These are phyloP conservation scores for Exidia glandulosa DNA, from an alignment of 768 basidiomycete species.

Conservation along the genomic window DNA sequence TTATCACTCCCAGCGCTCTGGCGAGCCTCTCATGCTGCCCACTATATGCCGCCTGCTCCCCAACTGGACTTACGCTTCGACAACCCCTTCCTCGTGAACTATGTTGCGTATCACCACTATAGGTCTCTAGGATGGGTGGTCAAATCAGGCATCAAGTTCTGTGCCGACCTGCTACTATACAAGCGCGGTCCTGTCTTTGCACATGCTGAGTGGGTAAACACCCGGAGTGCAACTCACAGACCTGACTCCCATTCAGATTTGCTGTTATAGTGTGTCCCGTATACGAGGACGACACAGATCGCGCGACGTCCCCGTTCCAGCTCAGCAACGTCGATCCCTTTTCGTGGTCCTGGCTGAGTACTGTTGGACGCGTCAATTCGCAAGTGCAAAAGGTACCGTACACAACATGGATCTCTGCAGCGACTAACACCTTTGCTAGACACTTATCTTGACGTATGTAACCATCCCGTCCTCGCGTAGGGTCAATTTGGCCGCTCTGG, in stretches of 20 bases:
- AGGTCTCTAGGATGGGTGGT: constrained; percentile 96
- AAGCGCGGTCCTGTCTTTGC: constrained; percentile 89
- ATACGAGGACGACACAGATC: constrained; percentile 75
- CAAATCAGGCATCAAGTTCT: constrained; percentile 94
- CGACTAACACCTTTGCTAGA: constrained; percentile 35
- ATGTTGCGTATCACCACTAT: constrained; percentile 88
- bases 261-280: constrained; percentile 83
- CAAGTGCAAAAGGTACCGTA: constrained; percentile 83
- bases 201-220: constrained; percentile 75
- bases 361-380: constrained; percentile 90
- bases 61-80: constrained; percentile 44
- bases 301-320: constrained; percentile 47
- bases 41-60: constrained; percentile 30
- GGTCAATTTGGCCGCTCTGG: constrained; percentile 37
- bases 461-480: constrained; percentile 75
- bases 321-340: constrained; percentile 62
- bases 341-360: constrained; percentile 93
- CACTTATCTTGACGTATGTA: constrained; percentile 80
- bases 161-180: constrained; percentile 89
- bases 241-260: constrained; percentile 43
- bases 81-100: constrained; percentile 86
- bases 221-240: neutral
- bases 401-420: neutral
- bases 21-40: constrained; percentile 47
- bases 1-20: constrained; percentile 52